phyloP scores from a whole-genome alignment of 2,329 filamentous ascomycete species.

The Ceratocystis cacaofunesta region DNA sequence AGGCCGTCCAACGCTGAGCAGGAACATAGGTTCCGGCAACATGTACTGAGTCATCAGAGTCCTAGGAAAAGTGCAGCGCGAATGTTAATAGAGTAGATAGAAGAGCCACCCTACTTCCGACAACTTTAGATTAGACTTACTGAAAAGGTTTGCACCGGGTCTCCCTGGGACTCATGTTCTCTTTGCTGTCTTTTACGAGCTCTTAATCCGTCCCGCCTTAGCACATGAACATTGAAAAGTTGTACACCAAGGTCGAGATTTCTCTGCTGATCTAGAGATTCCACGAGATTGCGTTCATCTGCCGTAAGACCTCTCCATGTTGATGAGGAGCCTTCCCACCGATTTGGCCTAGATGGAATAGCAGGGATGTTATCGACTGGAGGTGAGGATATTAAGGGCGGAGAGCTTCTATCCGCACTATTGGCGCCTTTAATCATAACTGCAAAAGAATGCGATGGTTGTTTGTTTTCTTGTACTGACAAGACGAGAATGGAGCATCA shows the following conservation, averaged over 20 bases:
- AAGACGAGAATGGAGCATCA: not conserved
- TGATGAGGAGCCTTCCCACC: slow-evolving; percentile 50
- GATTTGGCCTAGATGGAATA: slow-evolving; percentile 42
- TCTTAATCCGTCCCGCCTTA: slow-evolving; percentile 33
- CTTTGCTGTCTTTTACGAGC: slow-evolving; percentile 7
- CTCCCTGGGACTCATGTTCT: slow-evolving; percentile 20
- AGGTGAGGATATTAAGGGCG: not conserved
- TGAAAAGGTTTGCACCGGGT: slow-evolving; percentile 15
- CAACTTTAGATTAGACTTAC: not conserved
- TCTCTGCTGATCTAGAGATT: slow-evolving; percentile 46
- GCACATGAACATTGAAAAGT: slow-evolving; percentile 60
- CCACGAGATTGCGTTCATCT: slow-evolving; percentile 46
- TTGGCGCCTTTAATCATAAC: not conserved
- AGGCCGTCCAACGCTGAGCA: slow-evolving; percentile 61
- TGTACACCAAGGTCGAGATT: slow-evolving; percentile 58
- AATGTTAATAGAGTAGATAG: not conserved
- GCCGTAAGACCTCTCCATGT: slow-evolving; percentile 53
- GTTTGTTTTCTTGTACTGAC: not conserved
- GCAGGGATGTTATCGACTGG: not conserved
- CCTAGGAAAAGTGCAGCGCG: not conserved
- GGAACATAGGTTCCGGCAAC: slow-evolving; percentile 25
- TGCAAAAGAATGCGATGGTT: not conserved
- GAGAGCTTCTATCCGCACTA: not conserved
- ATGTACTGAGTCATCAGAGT: slow-evolving; percentile 9
- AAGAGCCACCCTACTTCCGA: not conserved